Evolutionary conservation across 1,139 yeast genomes (phyloP), one percentile per base, ranked within the genome.

Genomic region (Pichia sp.): DNA sequence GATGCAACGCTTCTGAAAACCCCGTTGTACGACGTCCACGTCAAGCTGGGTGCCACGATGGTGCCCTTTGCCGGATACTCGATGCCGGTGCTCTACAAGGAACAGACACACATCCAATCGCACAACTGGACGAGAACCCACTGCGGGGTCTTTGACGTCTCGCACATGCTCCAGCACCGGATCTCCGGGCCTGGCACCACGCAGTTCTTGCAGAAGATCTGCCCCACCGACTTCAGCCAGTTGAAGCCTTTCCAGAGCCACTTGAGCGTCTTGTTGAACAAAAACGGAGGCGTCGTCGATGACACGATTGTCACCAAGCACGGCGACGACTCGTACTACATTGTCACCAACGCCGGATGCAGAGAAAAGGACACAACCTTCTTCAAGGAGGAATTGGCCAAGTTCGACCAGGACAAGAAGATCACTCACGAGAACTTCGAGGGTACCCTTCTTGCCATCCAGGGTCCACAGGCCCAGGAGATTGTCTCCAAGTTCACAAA

Each of bases 281-380:
- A 75, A 37, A 62, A 81, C 5, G 93, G 96, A 37, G 93, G 93
- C 46, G 91, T 96, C 4, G 80, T 93, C 61, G 99, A 93, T 70
- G 99, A 93, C 68, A 85, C 96, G 52, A 88, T 93, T 59, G 83
- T 93, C 63, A 87, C 96, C 56, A 90, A 87, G 68, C 93, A 86
- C 60, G 83, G 75, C 2, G 85, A 85, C n/a, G 79, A 85, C 57
- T 79, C 80, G 36, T 91, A 78, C 67, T 90, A 90, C 68, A 82
- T 93, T 66, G 99, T 93, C n/a, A 91, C 98, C 49, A 93, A 93
- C 67, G 99, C 99, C 6, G 98, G 96, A 6, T 87, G 98, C 64
- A 78, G 96, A 56, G 93, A 80, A 3, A 85, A 87, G 66, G 98
- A 91, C 65, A 67, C 82, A 41, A 71, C 71, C 18, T 91, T 87